phyloP scores from a whole-genome alignment of 306 rosid genomes.

The Erythrophleum fordii region DNA sequence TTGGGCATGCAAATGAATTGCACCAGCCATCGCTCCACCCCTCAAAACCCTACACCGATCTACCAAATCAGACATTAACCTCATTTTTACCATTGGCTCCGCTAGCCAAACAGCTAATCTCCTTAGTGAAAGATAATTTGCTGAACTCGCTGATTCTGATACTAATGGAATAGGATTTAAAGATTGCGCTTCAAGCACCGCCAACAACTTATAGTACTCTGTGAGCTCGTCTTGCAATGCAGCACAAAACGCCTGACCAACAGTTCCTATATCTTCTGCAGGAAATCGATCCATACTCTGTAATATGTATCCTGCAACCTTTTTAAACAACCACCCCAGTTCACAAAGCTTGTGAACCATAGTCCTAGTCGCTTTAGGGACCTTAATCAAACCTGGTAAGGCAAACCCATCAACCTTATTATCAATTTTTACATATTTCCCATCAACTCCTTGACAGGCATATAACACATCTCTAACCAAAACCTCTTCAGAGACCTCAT shows the following conservation, averaged over 20 bases:
- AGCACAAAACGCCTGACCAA: constrained; percentile 90
- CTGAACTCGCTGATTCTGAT: constrained; percentile 60
- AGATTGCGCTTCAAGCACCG: constrained; percentile 80
- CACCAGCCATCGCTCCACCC: constrained; percentile 95
- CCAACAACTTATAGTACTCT: constrained; percentile 87
- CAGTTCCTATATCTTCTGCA: constrained; percentile 79
- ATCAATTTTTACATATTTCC: constrained; percentile 71
- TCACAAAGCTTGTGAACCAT: constrained; percentile 82
- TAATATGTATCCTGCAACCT: constrained; percentile 66
- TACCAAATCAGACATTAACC: constrained; percentile 88
- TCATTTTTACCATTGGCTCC: constrained; percentile 92
- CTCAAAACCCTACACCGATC: constrained; percentile 81
- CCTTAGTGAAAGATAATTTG: constrained; percentile 81
- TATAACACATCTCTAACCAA: constrained; percentile 84
- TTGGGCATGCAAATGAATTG: constrained; percentile 87
- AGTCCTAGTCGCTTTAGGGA: constrained; percentile 63
- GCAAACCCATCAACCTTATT: constrained; percentile 50
- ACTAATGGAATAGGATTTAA: constrained; percentile 80
- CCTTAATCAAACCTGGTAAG: constrained; percentile 61
- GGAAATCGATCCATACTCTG: constrained; percentile 81
- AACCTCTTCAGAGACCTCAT: constrained; percentile 77
- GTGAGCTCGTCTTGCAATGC: constrained; percentile 91
- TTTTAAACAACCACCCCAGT: constrained; percentile 81
- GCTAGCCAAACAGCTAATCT: constrained; percentile 88
- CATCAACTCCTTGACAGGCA: constrained; percentile 92